Evolutionary conservation across 345 rosid genomes (phyloP).

Genomic region (Kernera saxatilis): DNA sequence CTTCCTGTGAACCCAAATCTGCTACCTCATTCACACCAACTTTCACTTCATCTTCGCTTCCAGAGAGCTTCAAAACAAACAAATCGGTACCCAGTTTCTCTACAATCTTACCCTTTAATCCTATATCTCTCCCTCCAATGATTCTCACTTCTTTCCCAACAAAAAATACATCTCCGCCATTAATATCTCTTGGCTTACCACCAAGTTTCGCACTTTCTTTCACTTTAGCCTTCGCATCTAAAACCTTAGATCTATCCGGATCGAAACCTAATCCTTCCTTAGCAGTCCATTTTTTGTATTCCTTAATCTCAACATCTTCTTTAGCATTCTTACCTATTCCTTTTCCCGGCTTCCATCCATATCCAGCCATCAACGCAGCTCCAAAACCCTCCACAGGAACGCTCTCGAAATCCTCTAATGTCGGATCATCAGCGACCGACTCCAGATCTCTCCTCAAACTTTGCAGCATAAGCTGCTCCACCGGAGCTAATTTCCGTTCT

Average conservation of each 20-base stretch:
- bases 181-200: neutral
- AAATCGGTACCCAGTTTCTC: conserved; percentile 26
- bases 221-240: conserved; percentile 12
- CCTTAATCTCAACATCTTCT: conserved; percentile 59
- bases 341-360: conserved; percentile 74
- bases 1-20: conserved; percentile 61
- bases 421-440: conserved; percentile 54
- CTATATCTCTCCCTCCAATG: conserved; percentile 42
- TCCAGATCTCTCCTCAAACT: conserved; percentile 48
- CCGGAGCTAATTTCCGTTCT: conserved; percentile 12
- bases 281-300: conserved; percentile 45
- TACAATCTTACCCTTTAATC: conserved; percentile 52
- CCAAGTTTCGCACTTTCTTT: neutral
- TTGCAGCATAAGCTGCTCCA: conserved; percentile 39
- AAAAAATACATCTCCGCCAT: conserved; percentile 28
- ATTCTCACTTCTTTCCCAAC: conserved; percentile 64
- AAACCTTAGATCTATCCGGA: conserved; percentile 13
- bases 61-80: conserved; percentile 45
- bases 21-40: conserved; percentile 49
- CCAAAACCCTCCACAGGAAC: conserved; percentile 75
- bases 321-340: conserved; percentile 79
- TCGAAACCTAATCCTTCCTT: conserved; percentile 56
- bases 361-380: conserved; percentile 65
- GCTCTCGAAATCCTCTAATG: conserved; percentile 51
- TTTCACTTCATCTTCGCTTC: conserved; percentile 37